Percentiles rank a stretch among this genome's conserved stretches.
These are phyloP conservation scores for Amorphotheca resinae DNA, from an alignment of 495 filamentous ascomycete genomes.

Conservation along the genomic window DNA sequence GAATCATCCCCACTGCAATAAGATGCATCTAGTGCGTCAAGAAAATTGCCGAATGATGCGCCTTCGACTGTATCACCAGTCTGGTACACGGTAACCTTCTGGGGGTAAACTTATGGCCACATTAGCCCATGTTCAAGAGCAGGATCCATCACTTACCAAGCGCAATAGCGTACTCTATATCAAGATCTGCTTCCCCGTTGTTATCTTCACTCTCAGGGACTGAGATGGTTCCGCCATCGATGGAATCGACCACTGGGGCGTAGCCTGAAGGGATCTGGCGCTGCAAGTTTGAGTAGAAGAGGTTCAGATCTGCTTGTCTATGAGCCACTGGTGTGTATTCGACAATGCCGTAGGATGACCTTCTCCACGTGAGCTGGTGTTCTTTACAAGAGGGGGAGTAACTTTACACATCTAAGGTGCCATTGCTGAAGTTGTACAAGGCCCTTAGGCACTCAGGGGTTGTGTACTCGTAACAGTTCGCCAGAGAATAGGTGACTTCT, in stretches of 20 bases:
- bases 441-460: constrained; percentile 17
- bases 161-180: constrained; percentile 16
- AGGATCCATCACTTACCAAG: constrained; percentile 6
- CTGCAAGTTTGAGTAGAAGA: constrained; percentile 14
- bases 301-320: constrained; percentile 11
- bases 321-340: constrained; percentile 17
- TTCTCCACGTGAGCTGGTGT: not conserved
- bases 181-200: constrained; percentile 18
- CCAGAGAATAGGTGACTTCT: constrained; percentile 15
- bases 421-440: constrained; percentile 12
- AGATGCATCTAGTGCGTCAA: constrained; percentile 16
- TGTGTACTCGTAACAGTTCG: constrained; percentile 15
- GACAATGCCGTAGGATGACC: constrained; percentile 18
- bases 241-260: constrained; percentile 11
- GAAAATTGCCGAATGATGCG: constrained; percentile 15
- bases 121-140: not conserved
- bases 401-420: constrained; percentile 10
- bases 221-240: constrained; percentile 14
- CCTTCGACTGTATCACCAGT: constrained; percentile 13
- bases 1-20: constrained; percentile 16
- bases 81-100: constrained; percentile 17
- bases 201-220: constrained; percentile 8
- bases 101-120: constrained; percentile 12
- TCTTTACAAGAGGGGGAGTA: not conserved
- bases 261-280: constrained; percentile 13